phyloP scores from a whole-genome alignment of 805 yeast genomes.

The Kluyveromyces siamensis region DNA sequence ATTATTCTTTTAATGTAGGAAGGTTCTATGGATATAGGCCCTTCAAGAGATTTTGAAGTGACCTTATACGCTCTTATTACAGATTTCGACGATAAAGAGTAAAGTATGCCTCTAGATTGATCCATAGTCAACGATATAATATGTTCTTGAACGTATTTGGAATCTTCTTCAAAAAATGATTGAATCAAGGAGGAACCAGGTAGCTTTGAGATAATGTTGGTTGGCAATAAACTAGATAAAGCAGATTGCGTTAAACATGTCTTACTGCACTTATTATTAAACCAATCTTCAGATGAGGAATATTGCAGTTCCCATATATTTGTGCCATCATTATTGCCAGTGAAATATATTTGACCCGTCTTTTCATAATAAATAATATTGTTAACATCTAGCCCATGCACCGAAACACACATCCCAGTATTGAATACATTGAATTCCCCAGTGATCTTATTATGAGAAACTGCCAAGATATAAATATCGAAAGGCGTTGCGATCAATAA shows the following conservation, averaged over 20 bases:
- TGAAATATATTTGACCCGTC: slow-evolving; percentile 75
- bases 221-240: slow-evolving; percentile 44
- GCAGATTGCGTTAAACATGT: slow-evolving; percentile 71
- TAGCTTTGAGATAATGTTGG: slow-evolving; percentile 22
- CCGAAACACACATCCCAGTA: slow-evolving; percentile 72
- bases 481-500: slow-evolving; percentile 72
- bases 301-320: slow-evolving; percentile 86
- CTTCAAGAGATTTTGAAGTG: slow-evolving; percentile 33
- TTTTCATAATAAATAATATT: slow-evolving; percentile 48
- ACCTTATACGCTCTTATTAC: slow-evolving; percentile 69
- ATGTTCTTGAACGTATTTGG: slow-evolving; percentile 39
- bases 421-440: slow-evolving; percentile 61
- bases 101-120: slow-evolving; percentile 64
- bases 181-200: slow-evolving; percentile 33
- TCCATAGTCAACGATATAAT: slow-evolving; percentile 65
- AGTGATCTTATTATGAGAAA: slow-evolving; percentile 40
- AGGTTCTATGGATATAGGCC: slow-evolving; percentile 32
- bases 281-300: slow-evolving; percentile 78
- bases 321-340: slow-evolving; percentile 68
- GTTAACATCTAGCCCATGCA: slow-evolving; percentile 67
- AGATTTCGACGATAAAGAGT: slow-evolving; percentile 75
- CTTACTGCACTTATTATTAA: slow-evolving; percentile 72
- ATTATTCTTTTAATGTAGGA: slow-evolving; percentile 31
- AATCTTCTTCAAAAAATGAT: slow-evolving; percentile 27
- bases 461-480: slow-evolving; percentile 68